These are phyloP conservation scores for Collybia sp. DNA, from an alignment of 768 basidiomycete species.

Conservation along the genomic window DNA sequence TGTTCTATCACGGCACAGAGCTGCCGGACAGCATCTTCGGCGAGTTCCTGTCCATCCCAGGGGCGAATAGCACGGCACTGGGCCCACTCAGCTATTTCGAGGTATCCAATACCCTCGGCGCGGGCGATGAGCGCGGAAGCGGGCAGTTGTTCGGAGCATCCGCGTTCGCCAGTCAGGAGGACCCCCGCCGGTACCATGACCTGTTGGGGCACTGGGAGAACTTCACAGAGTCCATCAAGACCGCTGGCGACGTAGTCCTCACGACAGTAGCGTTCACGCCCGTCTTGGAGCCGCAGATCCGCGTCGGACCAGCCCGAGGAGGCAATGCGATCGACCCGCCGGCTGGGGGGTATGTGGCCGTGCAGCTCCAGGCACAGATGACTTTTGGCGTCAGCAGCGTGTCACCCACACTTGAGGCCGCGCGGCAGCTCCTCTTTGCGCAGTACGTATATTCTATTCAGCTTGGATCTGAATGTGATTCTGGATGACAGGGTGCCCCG, in stretches of 20 bases:
- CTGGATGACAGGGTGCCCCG: slow-evolving; percentile 24
- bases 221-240: slow-evolving; percentile 17
- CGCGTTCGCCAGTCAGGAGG: slow-evolving; percentile 20
- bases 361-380: slow-evolving; percentile 4
- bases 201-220: slow-evolving; percentile 26
- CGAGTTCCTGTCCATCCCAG: slow-evolving; percentile 34
- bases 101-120: slow-evolving; percentile 23
- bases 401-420: too few relatives aligned
- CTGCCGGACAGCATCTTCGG: slow-evolving; percentile 29
- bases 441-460: slow-evolving; percentile 1
- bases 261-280: slow-evolving; percentile 33
- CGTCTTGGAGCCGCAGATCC: slow-evolving; percentile 27
- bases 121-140: slow-evolving; percentile 21
- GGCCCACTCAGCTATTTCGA: slow-evolving; percentile 31
- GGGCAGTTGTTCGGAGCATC: slow-evolving; percentile 32
- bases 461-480: background rate
- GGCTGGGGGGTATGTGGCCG: slow-evolving; percentile 25
- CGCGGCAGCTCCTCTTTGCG: too few relatives aligned
- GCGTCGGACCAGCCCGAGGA: slow-evolving; percentile 25
- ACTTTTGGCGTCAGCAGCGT: too few relatives aligned
- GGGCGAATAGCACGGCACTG: slow-evolving; percentile 14
- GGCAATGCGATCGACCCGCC: slow-evolving; percentile 35
- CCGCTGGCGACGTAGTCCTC: slow-evolving; percentile 13
- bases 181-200: slow-evolving; percentile 21
- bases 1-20: slow-evolving; percentile 32